Percentiles rank a stretch among this genome's conserved stretches.
Evolutionary conservation across 2,329 filamentous ascomycete genomes (phyloP).

Genomic region (Huntiella bhutanensis): DNA sequence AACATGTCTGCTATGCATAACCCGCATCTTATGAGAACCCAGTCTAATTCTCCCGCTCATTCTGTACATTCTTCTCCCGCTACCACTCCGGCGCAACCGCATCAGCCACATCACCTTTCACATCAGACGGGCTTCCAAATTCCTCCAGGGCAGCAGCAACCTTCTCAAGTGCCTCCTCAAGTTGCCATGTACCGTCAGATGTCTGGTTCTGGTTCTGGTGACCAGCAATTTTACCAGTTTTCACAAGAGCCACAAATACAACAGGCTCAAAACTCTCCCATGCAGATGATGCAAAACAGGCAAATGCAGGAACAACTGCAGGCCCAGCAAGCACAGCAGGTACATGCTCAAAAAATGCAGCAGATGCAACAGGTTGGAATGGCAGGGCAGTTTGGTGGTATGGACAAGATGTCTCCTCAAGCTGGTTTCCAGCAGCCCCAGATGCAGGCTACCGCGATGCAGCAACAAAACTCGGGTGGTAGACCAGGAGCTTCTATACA

Average conservation of each 20-base stretch:
- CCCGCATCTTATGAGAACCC: slow-evolving; percentile 6
- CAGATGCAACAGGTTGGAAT: background rate
- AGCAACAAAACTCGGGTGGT: background rate
- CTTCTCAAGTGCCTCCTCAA: background rate
- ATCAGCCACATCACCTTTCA: background rate
- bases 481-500: too few species aligned
- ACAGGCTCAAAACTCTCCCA: slow-evolving; percentile 2
- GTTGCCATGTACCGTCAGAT: too few species aligned
- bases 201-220: too few species aligned
- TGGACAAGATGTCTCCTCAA: background rate
- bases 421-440: slow-evolving; percentile 6
- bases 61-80: slow-evolving; percentile 7
- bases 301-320: slow-evolving; percentile 2
- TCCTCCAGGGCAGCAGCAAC: background rate
- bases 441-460: slow-evolving; percentile 11
- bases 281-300: background rate
- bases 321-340: slow-evolving; percentile 3
- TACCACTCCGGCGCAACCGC: background rate
- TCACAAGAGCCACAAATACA: slow-evolving; percentile 5
- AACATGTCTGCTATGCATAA: slow-evolving; percentile 4
- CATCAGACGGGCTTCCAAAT: background rate
- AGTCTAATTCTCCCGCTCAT: slow-evolving; percentile 3
- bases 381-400: too few species aligned
- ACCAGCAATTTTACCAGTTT: too few species aligned
- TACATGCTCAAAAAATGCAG: slow-evolving; percentile 1